Conservation (phyloP, 306 rosid species). For the Gynostemma pentaphyllum region DNA sequence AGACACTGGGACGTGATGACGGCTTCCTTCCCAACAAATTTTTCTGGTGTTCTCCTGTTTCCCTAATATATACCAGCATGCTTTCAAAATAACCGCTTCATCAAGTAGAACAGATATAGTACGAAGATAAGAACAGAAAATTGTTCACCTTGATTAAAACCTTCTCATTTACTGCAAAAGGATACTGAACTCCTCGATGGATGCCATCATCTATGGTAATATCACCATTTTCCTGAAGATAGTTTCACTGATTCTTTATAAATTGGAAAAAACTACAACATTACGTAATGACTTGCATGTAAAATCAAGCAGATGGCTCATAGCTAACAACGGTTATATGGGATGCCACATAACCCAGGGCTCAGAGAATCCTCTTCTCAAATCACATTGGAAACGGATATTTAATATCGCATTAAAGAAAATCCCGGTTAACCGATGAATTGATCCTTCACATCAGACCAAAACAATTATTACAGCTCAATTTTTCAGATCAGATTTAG, state of each 20-base stretch:
- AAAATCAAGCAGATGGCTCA: neutral
- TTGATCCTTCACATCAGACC: neutral
- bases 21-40: constrained; percentile 98
- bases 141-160: constrained; percentile 74
- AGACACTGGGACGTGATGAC: constrained; percentile 97
- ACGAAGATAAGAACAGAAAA: constrained; percentile 1
- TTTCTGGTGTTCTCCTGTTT: constrained; percentile 89
- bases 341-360: neutral
- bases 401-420: neutral
- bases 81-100: constrained; percentile 8
- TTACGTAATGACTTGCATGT: neutral
- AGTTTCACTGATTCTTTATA: neutral
- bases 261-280: neutral
- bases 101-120: constrained; percentile 8
- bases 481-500: neutral
- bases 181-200: constrained; percentile 78
- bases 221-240: constrained; percentile 75
- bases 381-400: too few species aligned
- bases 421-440: neutral
- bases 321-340: neutral
- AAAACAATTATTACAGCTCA: neutral
- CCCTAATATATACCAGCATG: constrained; percentile 48
- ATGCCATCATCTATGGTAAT: constrained; percentile 43
- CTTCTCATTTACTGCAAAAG: constrained; percentile 88
- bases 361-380: neutral